phyloP scores from a whole-genome alignment of 345 rosid genomes.

The Eucalyptus rudis region DNA sequence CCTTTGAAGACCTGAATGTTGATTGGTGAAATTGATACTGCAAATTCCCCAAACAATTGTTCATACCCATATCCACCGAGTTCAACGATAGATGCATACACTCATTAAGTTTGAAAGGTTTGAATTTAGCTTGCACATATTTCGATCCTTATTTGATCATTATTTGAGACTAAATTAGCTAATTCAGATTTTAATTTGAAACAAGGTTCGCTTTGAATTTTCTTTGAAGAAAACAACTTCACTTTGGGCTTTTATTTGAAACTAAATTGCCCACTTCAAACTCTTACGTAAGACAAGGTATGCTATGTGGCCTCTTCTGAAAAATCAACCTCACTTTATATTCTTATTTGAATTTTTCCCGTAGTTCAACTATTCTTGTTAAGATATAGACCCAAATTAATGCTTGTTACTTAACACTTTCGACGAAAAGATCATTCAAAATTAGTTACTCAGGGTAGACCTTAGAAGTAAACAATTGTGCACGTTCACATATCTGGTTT shows the following conservation, averaged over 20 bases:
- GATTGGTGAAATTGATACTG: neutral
- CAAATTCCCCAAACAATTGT: neutral
- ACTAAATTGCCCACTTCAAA: neutral
- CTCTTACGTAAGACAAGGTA: neutral
- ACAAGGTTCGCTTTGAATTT: neutral
- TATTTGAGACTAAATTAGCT: neutral
- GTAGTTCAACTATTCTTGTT: neutral
- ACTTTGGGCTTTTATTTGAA: too few species aligned
- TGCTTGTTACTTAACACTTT: neutral
- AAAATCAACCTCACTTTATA: neutral
- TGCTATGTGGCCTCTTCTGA: neutral
- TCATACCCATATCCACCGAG: neutral
- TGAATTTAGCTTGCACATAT: neutral
- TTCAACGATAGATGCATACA: neutral
- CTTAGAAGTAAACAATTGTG: neutral
- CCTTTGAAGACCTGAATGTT: too few species aligned
- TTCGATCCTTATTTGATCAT: neutral
- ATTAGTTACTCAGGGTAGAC: neutral
- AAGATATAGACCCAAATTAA: neutral
- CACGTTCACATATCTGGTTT: neutral
- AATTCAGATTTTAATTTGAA: neutral
- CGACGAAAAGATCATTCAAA: neutral
- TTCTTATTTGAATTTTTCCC: neutral
- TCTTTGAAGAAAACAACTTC: neutral
- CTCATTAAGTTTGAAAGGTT: neutral